Evolutionary conservation across 345 rosid genomes (phyloP).

Genomic region (Cardamine resedifolia): DNA sequence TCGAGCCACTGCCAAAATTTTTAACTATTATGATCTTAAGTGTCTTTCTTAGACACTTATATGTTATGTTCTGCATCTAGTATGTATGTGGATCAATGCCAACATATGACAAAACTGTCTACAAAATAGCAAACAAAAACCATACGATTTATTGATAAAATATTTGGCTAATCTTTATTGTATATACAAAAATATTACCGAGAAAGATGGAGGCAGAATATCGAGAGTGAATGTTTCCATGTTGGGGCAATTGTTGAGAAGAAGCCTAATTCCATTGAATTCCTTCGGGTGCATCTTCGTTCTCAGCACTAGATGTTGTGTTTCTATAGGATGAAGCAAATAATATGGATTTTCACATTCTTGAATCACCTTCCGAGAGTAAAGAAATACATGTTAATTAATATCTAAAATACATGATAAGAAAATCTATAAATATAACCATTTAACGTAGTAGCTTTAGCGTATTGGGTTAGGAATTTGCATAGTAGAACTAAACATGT

Average conservation of each 20-base stretch:
- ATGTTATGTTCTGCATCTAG: neutral
- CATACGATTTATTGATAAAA: too few relatives aligned
- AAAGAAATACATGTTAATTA: neutral
- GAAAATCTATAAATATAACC: too few relatives aligned
- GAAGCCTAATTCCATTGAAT: slow-evolving; percentile 42
- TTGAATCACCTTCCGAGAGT: slow-evolving; percentile 33
- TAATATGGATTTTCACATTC: slow-evolving; percentile 14
- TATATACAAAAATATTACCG: neutral
- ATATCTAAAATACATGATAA: neutral
- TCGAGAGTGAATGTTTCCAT: neutral
- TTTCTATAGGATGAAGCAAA: slow-evolving; percentile 19
- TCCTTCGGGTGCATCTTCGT: slow-evolving; percentile 36
- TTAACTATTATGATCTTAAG: neutral
- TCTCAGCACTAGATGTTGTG: slow-evolving; percentile 41
- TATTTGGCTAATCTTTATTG: neutral
- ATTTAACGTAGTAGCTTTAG: too few relatives aligned
- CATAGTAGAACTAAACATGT: neutral
- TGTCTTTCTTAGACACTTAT: neutral
- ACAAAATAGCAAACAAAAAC: too few relatives aligned
- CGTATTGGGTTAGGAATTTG: neutral
- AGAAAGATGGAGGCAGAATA: neutral
- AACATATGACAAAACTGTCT: neutral
- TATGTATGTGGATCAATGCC: neutral
- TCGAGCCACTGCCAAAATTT: neutral
- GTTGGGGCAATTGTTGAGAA: slow-evolving; percentile 39